Evolutionary conservation across 2,329 filamentous ascomycete species (phyloP), one percentile per base, ranked within the genome.

Genomic region (Fusarium transvaalense): DNA sequence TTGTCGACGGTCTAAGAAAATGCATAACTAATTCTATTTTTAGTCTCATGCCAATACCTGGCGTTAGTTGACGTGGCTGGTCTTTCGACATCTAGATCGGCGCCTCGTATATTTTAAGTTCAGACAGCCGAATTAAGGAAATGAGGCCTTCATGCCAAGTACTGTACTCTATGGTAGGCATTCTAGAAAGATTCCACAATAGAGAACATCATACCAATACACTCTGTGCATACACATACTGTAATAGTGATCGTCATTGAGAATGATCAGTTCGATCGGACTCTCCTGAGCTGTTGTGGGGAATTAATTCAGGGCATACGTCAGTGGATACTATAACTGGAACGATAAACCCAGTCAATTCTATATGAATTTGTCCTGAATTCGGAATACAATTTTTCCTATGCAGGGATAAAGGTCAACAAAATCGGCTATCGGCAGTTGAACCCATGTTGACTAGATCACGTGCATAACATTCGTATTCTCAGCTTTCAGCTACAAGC

Each of bases 221-320:
- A 35, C 6, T 37, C 9, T 34, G 31, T 9, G 23, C 23, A 25
- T 5, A 25, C 23, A 25, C 23, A 6, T 25, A 25, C 23, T 25
- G 23, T 25, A 25, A 6, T 25, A 25, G 23, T 25, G 23, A 25
- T 25, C 6, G 23, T 5, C 23, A 25, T 25, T 25, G 6, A 25
- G 23, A 29, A 29, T 41, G 14, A 43, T n/a, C 41, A 43, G 17
- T 19, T 38, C 34, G 23, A 51, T 51, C 47, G 34, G 23, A 15
- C 17, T 39, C 47, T 38, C 47, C 47, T 51, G 34, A 51, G 35
- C 23, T 51, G n/a, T n/a, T 29, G 47, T 50, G 47, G 50, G 31
- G 42, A 43, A 48, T 38, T 9, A 23, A 63, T 29, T 5, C 48
- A 56, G 21, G 57, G 37, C 57, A 15, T 56, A 56, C 61, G 61